Conservation (phyloP, 2,329 filamentous ascomycete genomes). For the Neofusicoccum laricinum region DNA sequence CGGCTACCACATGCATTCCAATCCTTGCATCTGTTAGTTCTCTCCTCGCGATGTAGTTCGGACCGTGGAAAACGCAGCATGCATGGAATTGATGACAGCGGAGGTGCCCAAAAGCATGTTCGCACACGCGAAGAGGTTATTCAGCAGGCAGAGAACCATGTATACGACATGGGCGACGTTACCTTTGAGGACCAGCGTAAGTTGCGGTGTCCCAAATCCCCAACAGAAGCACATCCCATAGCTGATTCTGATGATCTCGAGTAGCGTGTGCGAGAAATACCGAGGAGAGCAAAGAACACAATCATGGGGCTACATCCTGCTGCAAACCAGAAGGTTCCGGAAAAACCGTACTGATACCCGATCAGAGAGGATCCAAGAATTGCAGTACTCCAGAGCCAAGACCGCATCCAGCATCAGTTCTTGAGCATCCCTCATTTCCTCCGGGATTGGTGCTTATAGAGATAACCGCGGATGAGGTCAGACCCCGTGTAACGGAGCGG, state of each 20-base stretch:
- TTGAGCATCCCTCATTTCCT: not conserved
- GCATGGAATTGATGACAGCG: slow-evolving; percentile 39
- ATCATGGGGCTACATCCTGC: slow-evolving; percentile 44
- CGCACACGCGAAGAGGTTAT: slow-evolving; percentile 53
- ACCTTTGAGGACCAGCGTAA: slow-evolving; percentile 14
- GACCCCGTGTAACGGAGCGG: slow-evolving; percentile 48
- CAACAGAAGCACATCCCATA: slow-evolving; percentile 34
- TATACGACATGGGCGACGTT: slow-evolving; percentile 48
- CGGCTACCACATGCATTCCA: slow-evolving; percentile 7
- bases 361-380: slow-evolving; percentile 51
- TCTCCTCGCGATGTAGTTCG: not conserved
- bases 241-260: slow-evolving; percentile 53
- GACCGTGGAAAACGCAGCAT: too few species aligned
- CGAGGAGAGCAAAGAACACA: slow-evolving; percentile 53
- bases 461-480: slow-evolving; percentile 54
- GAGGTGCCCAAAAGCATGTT: slow-evolving; percentile 53
- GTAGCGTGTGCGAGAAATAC: slow-evolving; percentile 52
- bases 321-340: slow-evolving; percentile 56
- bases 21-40: slow-evolving; percentile 36
- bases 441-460: not conserved
- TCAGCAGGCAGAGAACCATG: slow-evolving; percentile 52
- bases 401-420: slow-evolving; percentile 22
- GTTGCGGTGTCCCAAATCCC: slow-evolving; percentile 25
- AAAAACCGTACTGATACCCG: slow-evolving; percentile 54
- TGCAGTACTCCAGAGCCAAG: slow-evolving; percentile 55